phyloP scores from a whole-genome alignment of 2,329 filamentous ascomycete species.

The Fusarium continuum region DNA sequence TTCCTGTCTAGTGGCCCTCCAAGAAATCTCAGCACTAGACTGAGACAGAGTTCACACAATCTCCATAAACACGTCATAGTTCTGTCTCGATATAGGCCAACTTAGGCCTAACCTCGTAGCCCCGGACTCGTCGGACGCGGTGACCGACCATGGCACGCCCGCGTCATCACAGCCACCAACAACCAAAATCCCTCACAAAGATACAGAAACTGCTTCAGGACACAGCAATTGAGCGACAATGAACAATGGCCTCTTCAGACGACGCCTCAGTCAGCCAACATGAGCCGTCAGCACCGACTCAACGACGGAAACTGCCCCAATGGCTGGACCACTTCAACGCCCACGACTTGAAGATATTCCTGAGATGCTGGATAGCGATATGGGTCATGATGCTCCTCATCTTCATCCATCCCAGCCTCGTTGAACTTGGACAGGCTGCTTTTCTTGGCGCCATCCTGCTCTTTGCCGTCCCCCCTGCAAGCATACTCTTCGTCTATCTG shows the following conservation, averaged over 20 bases:
- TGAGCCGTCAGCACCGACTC: neutral
- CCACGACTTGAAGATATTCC: constrained; percentile 56
- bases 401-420: constrained; percentile 56
- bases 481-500: constrained; percentile 57
- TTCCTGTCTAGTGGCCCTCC: neutral
- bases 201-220: neutral
- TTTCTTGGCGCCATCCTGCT: constrained; percentile 56
- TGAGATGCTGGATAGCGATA: constrained; percentile 57
- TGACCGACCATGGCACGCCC: neutral
- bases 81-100: neutral
- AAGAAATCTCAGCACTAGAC: neutral
- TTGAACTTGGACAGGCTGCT: constrained; percentile 53
- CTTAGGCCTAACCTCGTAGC: neutral
- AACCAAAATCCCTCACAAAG: neutral
- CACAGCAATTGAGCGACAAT: neutral
- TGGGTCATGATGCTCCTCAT: constrained; percentile 58
- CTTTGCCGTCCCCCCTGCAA: constrained; percentile 56
- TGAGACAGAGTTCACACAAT: neutral
- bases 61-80: constrained; percentile 14
- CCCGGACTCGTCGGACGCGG: neutral
- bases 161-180: neutral
- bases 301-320: constrained; percentile 34
- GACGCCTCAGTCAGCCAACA: neutral
- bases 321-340: constrained; percentile 58
- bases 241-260: constrained; percentile 8